Conservation (phyloP, 2,329 filamentous ascomycete genomes). For the Lecanoromycetidae sp. region DNA sequence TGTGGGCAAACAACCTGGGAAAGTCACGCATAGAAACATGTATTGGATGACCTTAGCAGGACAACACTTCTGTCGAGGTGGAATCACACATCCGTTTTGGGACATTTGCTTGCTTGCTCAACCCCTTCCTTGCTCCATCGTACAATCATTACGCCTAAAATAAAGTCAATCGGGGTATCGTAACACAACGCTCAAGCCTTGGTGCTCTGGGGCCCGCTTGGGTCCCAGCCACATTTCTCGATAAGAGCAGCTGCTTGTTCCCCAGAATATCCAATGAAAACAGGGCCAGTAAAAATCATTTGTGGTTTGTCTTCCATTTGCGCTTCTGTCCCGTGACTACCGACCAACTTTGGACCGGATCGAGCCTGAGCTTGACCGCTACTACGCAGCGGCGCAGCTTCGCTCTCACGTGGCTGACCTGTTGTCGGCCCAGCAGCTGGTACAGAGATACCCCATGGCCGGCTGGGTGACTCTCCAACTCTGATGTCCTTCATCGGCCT, state of each 20-base stretch:
- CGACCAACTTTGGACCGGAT: background rate
- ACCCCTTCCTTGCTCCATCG: too few relatives aligned
- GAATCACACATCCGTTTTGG: too few relatives aligned
- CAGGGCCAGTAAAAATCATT: slow-evolving; percentile 83
- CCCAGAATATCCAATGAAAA: slow-evolving; percentile 82
- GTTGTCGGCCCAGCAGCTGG: slow-evolving; percentile 40
- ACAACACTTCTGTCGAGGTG: too few relatives aligned
- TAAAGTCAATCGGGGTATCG: too few relatives aligned
- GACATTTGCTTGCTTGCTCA: too few relatives aligned
- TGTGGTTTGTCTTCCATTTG: slow-evolving; percentile 36
- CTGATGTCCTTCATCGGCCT: slow-evolving; percentile 75
- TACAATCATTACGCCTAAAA: too few relatives aligned
- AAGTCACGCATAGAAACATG: too few relatives aligned
- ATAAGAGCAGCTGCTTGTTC: slow-evolving; percentile 70
- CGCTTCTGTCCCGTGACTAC: slow-evolving; percentile 14
- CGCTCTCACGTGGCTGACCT: slow-evolving; percentile 15
- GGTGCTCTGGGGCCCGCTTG: background rate
- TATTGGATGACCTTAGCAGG: too few relatives aligned
- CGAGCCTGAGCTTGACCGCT: too few relatives aligned
- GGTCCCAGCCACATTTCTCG: slow-evolving; percentile 34
- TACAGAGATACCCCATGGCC: slow-evolving; percentile 84
- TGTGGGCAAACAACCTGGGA: too few relatives aligned
- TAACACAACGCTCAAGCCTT: background rate
- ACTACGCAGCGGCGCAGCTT: background rate
- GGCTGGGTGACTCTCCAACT: slow-evolving; percentile 85